Base-by-base conservation (phyloP, 352 stramenopile genomes). In the Phytophthora agathidicida region DNA sequence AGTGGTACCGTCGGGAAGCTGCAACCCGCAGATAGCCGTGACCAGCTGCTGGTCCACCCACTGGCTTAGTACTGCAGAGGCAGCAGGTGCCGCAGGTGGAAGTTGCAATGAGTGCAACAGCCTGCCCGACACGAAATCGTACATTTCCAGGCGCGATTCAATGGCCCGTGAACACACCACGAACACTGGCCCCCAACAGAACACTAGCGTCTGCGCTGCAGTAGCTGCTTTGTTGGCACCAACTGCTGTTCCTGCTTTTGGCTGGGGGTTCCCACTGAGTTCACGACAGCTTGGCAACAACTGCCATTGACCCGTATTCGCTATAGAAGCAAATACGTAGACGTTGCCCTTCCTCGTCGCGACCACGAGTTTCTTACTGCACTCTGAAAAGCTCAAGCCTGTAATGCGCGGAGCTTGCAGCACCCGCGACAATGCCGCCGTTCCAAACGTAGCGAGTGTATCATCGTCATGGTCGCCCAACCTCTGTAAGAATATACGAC, bases 321-420 rank as follows among this genome's bases (percentile, higher is more conserved):
- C 23, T 22, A 41, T 14, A 19, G 35, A 58, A 5, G 28, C 19
- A 11, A 85, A 70, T 6, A 89, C 71, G 60, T 88, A 88, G 16
- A 88, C 67, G 60, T 88, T 86, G 11, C 82, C 79, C 43, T 89
- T 88, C 30, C 71, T 79, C 2, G 82, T 88, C 8, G 82, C 66
- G 0, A 77, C 67, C 1, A 83, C 58, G 5, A 86, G 57, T 23
- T 57, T 60, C 3, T 49, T 52, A 19, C 45, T 66, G 33, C 48
- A 60, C 1, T 53, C 28, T 2, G 77, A 77, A 35, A 88, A 91
- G 41, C 68, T 71, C 28, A 88, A 50, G 10, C 66, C 73, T 0
- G 82, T 91, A 24, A 89, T 57, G 9, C 82, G 77, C 14, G 82
- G 82, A 7, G 82, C 62, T 3, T 55, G 47, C 2, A 89, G 53